Conservation (phyloP, 805 yeast species). For the Metschnikowia gelsemii region DNA sequence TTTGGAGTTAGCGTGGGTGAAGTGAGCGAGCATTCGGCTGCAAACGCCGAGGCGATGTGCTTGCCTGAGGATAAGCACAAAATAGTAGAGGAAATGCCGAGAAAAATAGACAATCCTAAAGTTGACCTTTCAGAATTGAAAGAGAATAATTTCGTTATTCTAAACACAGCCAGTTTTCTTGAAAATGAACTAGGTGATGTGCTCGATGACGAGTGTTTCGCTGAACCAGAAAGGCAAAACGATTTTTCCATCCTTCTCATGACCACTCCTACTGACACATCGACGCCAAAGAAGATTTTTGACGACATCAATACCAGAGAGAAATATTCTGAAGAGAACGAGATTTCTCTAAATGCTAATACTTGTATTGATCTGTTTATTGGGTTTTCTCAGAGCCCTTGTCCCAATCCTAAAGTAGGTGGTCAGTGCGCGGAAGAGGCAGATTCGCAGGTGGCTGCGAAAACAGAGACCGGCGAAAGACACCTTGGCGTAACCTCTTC, state of each 20-base stretch:
- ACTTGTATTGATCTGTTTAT: background rate
- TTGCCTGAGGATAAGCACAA: background rate
- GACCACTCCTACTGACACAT: slow-evolving; percentile 1
- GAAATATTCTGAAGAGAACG: background rate
- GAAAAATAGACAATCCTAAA: no score
- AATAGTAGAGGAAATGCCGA: background rate
- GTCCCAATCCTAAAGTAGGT: background rate
- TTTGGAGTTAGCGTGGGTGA: background rate
- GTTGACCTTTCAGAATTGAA: no score
- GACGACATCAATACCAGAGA: background rate
- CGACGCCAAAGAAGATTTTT: background rate
- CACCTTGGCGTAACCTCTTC: background rate
- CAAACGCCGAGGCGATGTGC: slow-evolving; percentile 1
- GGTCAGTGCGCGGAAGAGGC: background rate
- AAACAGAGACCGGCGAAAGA: background rate
- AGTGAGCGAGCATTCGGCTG: slow-evolving; percentile 1
- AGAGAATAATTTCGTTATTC: no score
- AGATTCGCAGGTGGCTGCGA: slow-evolving; percentile 2
- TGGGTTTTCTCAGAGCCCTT: background rate
- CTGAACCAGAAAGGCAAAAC: background rate
- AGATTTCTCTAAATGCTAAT: background rate
- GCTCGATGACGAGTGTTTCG: background rate
- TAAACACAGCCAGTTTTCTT: no score
- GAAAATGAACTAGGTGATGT: background rate
- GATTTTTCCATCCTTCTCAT: background rate